Evolutionary conservation across 140 eudicot species (phyloP).

Genomic region (Anethum foeniculum): DNA sequence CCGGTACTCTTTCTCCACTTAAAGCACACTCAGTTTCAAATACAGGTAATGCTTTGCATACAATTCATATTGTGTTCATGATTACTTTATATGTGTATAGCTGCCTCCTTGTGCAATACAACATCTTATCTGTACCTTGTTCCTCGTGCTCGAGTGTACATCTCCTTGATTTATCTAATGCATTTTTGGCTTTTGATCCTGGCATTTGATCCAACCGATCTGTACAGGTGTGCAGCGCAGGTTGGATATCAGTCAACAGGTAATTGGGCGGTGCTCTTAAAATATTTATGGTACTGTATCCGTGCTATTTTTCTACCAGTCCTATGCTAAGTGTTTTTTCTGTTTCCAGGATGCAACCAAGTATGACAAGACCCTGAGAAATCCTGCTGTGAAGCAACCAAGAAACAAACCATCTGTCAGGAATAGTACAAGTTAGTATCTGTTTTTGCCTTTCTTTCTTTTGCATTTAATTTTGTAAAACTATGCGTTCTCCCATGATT

Average conservation of each 20-base stretch:
- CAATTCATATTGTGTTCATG: not conserved
- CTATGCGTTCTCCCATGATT: not conserved
- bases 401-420: constrained; percentile 41
- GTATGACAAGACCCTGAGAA: constrained; percentile 22
- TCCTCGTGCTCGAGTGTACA: not conserved
- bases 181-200: not conserved
- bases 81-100: not conserved
- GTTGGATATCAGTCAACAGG: constrained; percentile 28
- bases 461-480: not conserved
- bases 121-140: not conserved
- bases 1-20: not conserved
- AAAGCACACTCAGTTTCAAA: constrained; percentile 27
- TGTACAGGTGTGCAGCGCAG: constrained; percentile 23
- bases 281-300: not conserved
- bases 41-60: constrained; percentile 24
- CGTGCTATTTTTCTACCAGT: not conserved
- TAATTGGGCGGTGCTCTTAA: not conserved
- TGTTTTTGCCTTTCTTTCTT: not conserved
- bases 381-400: constrained; percentile 20
- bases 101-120: not conserved
- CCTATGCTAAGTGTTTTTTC: not conserved
- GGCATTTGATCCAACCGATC: constrained; percentile 1
- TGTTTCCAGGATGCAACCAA: constrained; percentile 26
- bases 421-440: constrained; percentile 40
- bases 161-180: not conserved